A percentile compares a stretch with the other conserved stretches of the same genome.
phyloP scores from a whole-genome alignment of 495 filamentous ascomycete species.

The Aspergillus ellipticus region DNA sequence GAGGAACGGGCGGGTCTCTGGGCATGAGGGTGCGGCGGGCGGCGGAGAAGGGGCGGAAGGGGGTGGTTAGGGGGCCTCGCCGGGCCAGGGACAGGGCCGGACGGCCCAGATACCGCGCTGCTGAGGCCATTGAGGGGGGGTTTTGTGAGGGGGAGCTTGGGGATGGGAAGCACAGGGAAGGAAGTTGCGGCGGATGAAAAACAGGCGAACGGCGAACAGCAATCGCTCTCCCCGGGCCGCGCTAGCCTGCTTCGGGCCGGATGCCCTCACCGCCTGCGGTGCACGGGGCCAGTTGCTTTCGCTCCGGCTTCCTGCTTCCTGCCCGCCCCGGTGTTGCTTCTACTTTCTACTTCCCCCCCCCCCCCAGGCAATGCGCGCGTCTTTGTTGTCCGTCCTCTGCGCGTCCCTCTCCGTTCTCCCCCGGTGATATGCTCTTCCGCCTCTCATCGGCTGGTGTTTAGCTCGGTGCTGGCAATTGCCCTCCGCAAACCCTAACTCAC shows the following conservation, averaged over 20 bases:
- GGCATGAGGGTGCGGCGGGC: slow-evolving; percentile 34
- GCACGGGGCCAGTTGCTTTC: too few relatives aligned
- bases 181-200: slow-evolving; percentile 18
- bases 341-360: too few relatives aligned
- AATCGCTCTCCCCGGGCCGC: slow-evolving; percentile 4
- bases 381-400: too few relatives aligned
- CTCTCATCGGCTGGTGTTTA: neutral
- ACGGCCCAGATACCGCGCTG: slow-evolving; percentile 38
- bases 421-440: neutral
- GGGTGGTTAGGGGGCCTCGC: slow-evolving; percentile 23
- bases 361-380: too few relatives aligned
- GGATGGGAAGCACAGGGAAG: slow-evolving; percentile 5
- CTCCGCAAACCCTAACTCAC: too few relatives aligned
- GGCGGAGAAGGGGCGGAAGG: slow-evolving; percentile 37
- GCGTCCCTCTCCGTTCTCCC: too few relatives aligned
- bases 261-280: slow-evolving; percentile 1
- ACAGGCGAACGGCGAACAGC: too few relatives aligned
- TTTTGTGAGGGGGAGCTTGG: slow-evolving; percentile 10
- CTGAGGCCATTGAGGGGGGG: slow-evolving; percentile 35
- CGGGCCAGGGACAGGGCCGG: slow-evolving; percentile 30
- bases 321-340: too few relatives aligned
- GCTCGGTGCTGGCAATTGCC: neutral
- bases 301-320: too few relatives aligned
- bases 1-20: slow-evolving; percentile 36
- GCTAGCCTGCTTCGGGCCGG: slow-evolving; percentile 21